Evolutionary conservation across 345 rosid genomes (phyloP).

Genomic region (Linum trigynum): DNA sequence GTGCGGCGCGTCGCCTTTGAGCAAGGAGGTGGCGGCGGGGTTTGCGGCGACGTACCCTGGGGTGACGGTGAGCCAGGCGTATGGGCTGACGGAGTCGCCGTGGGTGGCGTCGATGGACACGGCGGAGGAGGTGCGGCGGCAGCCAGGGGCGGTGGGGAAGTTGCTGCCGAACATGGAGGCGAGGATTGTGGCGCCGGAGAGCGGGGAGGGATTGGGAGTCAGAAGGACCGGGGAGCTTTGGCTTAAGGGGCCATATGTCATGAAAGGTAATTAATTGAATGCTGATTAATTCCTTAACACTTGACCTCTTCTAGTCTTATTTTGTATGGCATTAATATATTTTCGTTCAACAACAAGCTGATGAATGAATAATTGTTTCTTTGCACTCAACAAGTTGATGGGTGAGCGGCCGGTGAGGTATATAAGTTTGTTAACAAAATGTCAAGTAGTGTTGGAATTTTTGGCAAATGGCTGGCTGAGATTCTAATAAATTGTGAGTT

Average conservation of each 20-base stretch:
- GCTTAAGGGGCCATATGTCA: constrained; percentile 54
- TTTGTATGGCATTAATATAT: no score
- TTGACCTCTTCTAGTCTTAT: no score
- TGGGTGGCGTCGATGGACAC: constrained; percentile 46
- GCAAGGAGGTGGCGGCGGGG: constrained; percentile 64
- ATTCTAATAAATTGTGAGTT: no score
- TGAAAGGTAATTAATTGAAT: constrained; percentile 40
- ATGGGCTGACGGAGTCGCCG: constrained; percentile 72
- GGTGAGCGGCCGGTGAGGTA: no score
- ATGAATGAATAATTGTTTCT: no score
- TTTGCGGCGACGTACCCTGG: constrained; percentile 45
- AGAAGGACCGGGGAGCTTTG: constrained; percentile 67
- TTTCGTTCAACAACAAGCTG: no score
- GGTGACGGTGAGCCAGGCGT: constrained; percentile 50
- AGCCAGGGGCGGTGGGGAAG: constrained; percentile 55
- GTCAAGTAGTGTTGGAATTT: no score
- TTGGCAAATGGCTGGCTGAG: no score
- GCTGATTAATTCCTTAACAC: no score
- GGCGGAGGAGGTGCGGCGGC: constrained; percentile 58
- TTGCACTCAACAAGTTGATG: no score
- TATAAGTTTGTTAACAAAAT: no score
- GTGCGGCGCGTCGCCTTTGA: constrained; percentile 74
- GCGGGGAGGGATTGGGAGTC: constrained; percentile 34
- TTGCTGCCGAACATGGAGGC: constrained; percentile 52
- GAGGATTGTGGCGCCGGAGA: constrained; percentile 57